Conservation (phyloP, 2,329 filamentous ascomycete species). For the Triangularia setosa region DNA sequence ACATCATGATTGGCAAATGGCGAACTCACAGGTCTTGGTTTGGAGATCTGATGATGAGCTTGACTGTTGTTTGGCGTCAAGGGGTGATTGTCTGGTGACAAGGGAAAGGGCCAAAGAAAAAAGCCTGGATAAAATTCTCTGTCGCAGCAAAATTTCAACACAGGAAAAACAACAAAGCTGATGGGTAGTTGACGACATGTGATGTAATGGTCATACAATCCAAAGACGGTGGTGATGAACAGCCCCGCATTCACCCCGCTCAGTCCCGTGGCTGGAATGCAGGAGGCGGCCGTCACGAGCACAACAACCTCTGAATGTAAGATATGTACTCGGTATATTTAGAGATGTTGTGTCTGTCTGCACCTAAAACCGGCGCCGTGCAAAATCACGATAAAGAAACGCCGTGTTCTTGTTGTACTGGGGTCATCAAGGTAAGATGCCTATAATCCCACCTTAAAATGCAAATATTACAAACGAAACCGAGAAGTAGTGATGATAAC, state of each 20-base stretch:
- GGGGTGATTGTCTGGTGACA: not conserved
- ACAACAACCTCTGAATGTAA: not conserved
- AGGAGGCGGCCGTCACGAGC: not conserved
- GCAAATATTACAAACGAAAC: not conserved
- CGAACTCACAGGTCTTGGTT: not conserved
- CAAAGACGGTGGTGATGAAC: not conserved
- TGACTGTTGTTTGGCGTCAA: not conserved
- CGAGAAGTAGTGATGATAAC: not conserved
- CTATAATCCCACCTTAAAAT: not conserved
- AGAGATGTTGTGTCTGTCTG: not conserved
- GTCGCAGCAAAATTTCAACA: not conserved
- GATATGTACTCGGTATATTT: not conserved
- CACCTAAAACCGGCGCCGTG: not conserved
- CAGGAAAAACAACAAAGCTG: slow-evolving; percentile 9
- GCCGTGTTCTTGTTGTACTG: not conserved
- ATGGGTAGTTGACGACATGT: slow-evolving; percentile 22
- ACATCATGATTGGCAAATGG: not conserved
- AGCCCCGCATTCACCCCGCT: not conserved
- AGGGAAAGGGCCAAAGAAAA: not conserved
- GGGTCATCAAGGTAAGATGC: not conserved
- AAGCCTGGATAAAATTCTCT: not conserved
- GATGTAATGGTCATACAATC: slow-evolving; percentile 14
- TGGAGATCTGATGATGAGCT: not conserved
- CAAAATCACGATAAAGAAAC: not conserved
- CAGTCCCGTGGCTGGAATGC: not conserved